Percentiles rank a stretch among this genome's conserved stretches.
phyloP scores from a whole-genome alignment of 1,284 basidiomycete species.

The Naganishia sp. region DNA sequence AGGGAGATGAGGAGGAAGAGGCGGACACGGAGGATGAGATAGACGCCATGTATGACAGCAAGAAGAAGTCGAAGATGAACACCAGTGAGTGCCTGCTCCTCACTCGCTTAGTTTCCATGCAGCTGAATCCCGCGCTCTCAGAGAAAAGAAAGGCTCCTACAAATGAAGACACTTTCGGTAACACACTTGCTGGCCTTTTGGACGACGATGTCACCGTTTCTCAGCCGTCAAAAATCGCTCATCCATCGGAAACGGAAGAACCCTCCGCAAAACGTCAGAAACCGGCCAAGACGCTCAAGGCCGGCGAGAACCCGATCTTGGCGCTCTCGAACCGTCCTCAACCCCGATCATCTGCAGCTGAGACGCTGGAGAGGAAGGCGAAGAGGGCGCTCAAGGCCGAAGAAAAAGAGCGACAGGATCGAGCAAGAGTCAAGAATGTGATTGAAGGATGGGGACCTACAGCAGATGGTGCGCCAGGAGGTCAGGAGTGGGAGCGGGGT shows the following conservation, averaged over 20 bases:
- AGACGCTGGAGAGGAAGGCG: conserved; percentile 41
- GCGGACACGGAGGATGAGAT: conserved; percentile 36
- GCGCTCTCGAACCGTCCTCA: conserved; percentile 42
- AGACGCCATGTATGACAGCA: conserved; percentile 31
- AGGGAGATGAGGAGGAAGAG: conserved; percentile 31
- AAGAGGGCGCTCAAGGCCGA: conserved; percentile 42
- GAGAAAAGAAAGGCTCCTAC: conserved; percentile 49
- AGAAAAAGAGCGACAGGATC: conserved; percentile 49
- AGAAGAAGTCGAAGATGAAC: conserved; percentile 33
- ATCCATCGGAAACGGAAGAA: conserved; percentile 2
- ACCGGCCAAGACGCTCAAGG: conserved; percentile 20
- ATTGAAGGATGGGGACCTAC: conserved; percentile 50
- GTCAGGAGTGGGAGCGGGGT: conserved; percentile 53
- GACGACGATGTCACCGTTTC: conserved; percentile 36
- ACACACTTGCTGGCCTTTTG: conserved; percentile 50
- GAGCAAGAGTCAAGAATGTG: conserved; percentile 48
- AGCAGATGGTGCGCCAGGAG: conserved; percentile 38
- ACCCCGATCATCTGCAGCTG: conserved; percentile 40
- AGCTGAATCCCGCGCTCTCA: background rate
- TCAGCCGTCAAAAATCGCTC: conserved; percentile 1
- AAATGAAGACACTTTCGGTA: conserved; percentile 48
- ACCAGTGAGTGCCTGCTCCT: conserved; percentile 31
- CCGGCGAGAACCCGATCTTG: conserved; percentile 43
- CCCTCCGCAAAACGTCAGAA: conserved; percentile 28
- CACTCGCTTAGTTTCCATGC: background rate